These are phyloP conservation scores for Beta corolliflora DNA, from an alignment of 179 eudicot genomes.

Conservation along the genomic window DNA sequence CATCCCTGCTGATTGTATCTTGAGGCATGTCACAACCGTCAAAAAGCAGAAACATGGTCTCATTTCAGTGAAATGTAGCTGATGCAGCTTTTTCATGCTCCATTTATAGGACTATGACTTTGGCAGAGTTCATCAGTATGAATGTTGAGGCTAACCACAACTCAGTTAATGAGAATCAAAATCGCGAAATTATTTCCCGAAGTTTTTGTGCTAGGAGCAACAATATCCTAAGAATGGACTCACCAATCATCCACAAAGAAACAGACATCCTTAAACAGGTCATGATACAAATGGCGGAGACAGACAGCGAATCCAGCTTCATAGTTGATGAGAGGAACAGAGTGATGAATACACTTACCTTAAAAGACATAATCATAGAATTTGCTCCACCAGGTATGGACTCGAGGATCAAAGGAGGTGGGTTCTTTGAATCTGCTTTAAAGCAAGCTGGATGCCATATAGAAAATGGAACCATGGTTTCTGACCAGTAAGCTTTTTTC, in stretches of 20 bases:
- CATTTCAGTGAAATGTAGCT: background rate
- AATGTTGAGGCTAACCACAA: background rate
- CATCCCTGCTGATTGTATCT: background rate
- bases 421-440: slow-evolving; percentile 44
- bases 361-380: slow-evolving; percentile 43
- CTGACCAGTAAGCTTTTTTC: slow-evolving; percentile 21
- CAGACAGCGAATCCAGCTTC: slow-evolving; percentile 40
- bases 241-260: slow-evolving; percentile 32
- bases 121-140: slow-evolving; percentile 34
- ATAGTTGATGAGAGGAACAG: slow-evolving; percentile 33
- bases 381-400: slow-evolving; percentile 56
- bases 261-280: slow-evolving; percentile 39
- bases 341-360: slow-evolving; percentile 34
- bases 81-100: background rate
- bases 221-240: slow-evolving; percentile 35
- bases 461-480: slow-evolving; percentile 33
- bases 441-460: slow-evolving; percentile 46
- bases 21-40: background rate
- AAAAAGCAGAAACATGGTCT: background rate
- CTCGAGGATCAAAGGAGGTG: slow-evolving; percentile 42
- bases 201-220: slow-evolving; percentile 24
- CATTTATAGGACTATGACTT: slow-evolving; percentile 25
- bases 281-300: slow-evolving; percentile 38
- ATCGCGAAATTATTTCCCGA: background rate
- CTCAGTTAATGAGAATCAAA: background rate